Base-by-base conservation (phyloP, 352 stramenopile species). In the Phytophthora meadii region DNA sequence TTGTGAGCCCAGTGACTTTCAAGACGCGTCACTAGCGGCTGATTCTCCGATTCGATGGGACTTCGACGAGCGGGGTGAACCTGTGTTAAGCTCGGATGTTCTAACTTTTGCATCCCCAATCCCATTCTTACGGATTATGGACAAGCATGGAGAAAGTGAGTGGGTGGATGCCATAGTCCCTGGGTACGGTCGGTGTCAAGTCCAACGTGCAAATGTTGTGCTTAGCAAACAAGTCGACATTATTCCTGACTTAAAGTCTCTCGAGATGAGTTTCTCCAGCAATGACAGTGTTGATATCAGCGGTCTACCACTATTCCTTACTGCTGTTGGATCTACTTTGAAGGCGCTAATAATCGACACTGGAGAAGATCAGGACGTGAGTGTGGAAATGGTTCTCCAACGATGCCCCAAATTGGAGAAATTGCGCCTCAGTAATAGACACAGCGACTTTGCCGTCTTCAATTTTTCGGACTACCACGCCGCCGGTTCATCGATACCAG, bases 151-250 rank as follows among this genome's bases (percentile, higher is more conserved):
- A 3, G 19, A 48, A 14, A 48, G 19, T 28, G 41, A 48, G 19
- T 56, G 50, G 32, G 6, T 58, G 15, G 37, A 49, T 39, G 51
- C 39, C 0, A 5, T 58, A 28, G 14, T 58, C 24, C 50, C 50
- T 57, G 50, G 50, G 12, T 57, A 47, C 15, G 37, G 37, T 2
- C 4, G 51, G 7, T 58, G 51, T 28, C 37, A 49, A 46, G 24
- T 49, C 0, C 24, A 41, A 27, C 51, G 51, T 12, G 2, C 9
- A 25, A 37, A 40, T 36, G 17, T 60, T 27, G 25, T 17, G 17
- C 15, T 49, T 34, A 49, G 5, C 4, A 12, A 6, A 8, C 36
- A 17, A 17, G 36, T 41, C 5, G 36, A 32, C 42, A 32, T 10
- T 10, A 32, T 9, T 49, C 3, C 3, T 9, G 8, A 10, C 28